These are phyloP conservation scores for Plectosphaerella sp. DNA, from an alignment of 2,329 filamentous ascomycete species.

Conservation along the genomic window DNA sequence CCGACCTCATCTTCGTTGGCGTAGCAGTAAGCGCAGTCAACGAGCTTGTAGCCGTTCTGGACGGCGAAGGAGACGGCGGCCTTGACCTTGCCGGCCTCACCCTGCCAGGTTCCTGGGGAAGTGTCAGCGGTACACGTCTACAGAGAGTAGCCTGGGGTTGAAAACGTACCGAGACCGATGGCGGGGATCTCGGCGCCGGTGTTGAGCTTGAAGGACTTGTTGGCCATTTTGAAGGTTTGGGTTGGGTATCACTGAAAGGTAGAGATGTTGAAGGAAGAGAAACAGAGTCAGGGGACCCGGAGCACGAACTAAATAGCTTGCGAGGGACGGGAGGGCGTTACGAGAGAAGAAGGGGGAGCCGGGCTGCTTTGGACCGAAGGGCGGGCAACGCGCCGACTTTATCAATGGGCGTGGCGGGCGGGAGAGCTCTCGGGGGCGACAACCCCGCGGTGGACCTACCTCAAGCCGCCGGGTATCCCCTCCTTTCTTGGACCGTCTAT, in stretches of 20 bases:
- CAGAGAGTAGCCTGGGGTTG: too few species aligned
- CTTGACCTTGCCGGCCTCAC: constrained; percentile 52
- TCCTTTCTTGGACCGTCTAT: too few species aligned
- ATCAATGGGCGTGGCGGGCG: not conserved
- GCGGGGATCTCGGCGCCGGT: constrained; percentile 59
- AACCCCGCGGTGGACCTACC: not conserved
- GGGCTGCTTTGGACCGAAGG: too few species aligned
- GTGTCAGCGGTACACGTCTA: too few species aligned
- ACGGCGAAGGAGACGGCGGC: constrained; percentile 56
- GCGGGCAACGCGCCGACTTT: not conserved
- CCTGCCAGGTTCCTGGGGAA: constrained; percentile 60
- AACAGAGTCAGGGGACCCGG: constrained; percentile 7
- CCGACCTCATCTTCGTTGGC: constrained; percentile 82
- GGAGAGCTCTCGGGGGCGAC: not conserved
- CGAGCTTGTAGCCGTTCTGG: constrained; percentile 50
- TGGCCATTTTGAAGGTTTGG: constrained; percentile 39
- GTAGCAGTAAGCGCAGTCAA: constrained; percentile 74
- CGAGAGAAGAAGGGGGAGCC: too few species aligned
- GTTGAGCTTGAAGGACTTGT: constrained; percentile 59
- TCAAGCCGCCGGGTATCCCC: too few species aligned
- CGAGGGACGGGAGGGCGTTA: not conserved
- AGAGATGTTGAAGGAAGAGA: constrained; percentile 14
- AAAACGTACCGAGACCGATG: constrained; percentile 60
- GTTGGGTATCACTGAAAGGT: not conserved
- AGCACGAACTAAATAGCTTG: not conserved